These are phyloP conservation scores for Hymenotorrendiella dingleyae DNA, from an alignment of 2,329 filamentous ascomycete genomes.

Conservation along the genomic window DNA sequence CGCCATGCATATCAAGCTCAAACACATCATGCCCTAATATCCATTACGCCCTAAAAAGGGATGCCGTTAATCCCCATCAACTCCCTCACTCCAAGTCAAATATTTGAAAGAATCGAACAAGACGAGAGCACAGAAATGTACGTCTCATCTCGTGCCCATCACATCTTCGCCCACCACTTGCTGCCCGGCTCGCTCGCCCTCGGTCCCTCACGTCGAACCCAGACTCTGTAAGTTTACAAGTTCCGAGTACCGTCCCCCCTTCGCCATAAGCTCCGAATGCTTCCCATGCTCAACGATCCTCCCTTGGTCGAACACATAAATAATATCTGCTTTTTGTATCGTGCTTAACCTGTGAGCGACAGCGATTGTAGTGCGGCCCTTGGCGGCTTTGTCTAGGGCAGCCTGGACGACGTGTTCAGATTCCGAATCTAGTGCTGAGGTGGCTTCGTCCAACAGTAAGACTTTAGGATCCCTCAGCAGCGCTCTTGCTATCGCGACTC, in stretches of 20 bases:
- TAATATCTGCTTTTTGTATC: conserved; percentile 89
- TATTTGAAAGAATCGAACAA: no score
- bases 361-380: conserved; percentile 84
- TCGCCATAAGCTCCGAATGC: conserved; percentile 65
- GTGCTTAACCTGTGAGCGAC: conserved; percentile 89
- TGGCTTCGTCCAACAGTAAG: conserved; percentile 76
- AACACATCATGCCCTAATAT: no score
- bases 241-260: conserved; percentile 69
- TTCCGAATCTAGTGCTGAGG: conserved; percentile 69
- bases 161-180: no score
- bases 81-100: no score
- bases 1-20: no score
- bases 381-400: conserved; percentile 73
- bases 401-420: conserved; percentile 76
- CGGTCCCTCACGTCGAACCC: no score
- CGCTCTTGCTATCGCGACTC: conserved; percentile 83
- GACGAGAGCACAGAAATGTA: no score
- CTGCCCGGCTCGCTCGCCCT: no score
- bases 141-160: no score
- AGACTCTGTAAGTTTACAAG: conserved; percentile 76
- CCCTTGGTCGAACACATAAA: conserved; percentile 94
- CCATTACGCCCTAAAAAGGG: no score
- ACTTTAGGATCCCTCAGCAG: conserved; percentile 88
- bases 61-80: no score
- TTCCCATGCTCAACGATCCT: conserved; percentile 79